These are phyloP conservation scores for Claviceps paspali DNA, from an alignment of 2,329 filamentous ascomycete species.

Conservation along the genomic window DNA sequence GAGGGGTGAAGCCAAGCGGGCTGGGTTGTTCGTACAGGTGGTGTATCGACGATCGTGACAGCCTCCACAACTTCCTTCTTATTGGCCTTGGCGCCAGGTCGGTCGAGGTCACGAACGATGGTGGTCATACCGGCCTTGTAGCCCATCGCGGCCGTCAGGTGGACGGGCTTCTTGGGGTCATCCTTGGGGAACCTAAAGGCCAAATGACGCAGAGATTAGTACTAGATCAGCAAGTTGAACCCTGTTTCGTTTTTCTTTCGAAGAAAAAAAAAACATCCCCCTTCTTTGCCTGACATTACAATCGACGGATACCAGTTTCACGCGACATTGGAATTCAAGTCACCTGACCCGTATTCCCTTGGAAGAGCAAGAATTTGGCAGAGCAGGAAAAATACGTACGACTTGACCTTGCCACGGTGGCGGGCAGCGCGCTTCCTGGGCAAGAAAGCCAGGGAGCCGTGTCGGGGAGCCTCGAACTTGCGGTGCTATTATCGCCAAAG, in stretches of 20 bases:
- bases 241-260: too few relatives aligned
- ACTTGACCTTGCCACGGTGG: conserved; percentile 97
- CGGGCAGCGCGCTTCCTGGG: conserved; percentile 85
- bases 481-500: conserved; percentile 33
- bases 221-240: background rate
- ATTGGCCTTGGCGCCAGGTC: conserved; percentile 97
- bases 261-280: too few relatives aligned
- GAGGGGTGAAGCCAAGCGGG: conserved; percentile 53
- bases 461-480: conserved; percentile 72
- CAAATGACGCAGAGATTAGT: background rate
- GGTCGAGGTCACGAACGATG: conserved; percentile 97
- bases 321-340: too few relatives aligned
- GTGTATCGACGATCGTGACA: conserved; percentile 77
- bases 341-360: too few relatives aligned
- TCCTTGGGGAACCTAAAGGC: conserved; percentile 86
- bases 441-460: conserved; percentile 82
- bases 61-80: conserved; percentile 96
- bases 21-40: conserved; percentile 84
- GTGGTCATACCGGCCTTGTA: conserved; percentile 99
- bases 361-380: too few relatives aligned
- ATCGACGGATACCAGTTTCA: too few relatives aligned
- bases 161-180: conserved; percentile 98
- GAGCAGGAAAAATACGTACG: too few relatives aligned
- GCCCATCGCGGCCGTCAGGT: conserved; percentile 94
- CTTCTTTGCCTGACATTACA: too few relatives aligned